Conservation (phyloP, 1,139 yeast species). For the Zygoascus sp. region DNA sequence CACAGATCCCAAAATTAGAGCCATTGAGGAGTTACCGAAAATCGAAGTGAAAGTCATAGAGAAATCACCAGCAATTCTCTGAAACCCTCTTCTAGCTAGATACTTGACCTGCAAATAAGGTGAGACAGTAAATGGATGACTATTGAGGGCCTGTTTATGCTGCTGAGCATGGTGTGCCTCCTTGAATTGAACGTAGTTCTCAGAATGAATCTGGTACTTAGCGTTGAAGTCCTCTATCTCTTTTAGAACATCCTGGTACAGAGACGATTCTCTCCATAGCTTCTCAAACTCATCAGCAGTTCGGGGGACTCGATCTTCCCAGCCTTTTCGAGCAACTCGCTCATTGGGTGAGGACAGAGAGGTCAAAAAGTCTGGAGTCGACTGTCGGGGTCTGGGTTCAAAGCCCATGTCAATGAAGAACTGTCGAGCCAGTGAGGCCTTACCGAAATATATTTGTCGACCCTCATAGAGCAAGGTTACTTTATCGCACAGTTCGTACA, state of each 20-base stretch:
- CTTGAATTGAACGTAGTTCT: conserved; percentile 25
- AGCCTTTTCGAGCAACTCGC: conserved; percentile 52
- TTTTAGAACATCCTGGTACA: conserved; percentile 38
- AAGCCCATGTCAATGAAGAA: conserved; percentile 67
- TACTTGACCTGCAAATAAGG: conserved; percentile 61
- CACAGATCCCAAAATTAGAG: conserved; percentile 66
- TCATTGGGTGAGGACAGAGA: conserved; percentile 72
- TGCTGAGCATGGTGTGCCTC: conserved; percentile 37
- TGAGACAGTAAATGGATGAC: conserved; percentile 63
- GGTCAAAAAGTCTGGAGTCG: conserved; percentile 79
- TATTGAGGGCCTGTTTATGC: conserved; percentile 48
- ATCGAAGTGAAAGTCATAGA: conserved; percentile 58
- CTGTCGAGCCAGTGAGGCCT: conserved; percentile 51
- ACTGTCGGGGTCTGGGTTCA: conserved; percentile 68
- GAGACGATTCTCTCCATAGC: conserved; percentile 59
- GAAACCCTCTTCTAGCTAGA: conserved; percentile 55
- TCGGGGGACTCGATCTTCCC: conserved; percentile 59
- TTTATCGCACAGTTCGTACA: conserved; percentile 69
- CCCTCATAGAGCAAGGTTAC: conserved; percentile 73
- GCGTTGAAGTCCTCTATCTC: conserved; percentile 42
- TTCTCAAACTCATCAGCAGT: conserved; percentile 65
- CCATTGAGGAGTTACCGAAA: conserved; percentile 66
- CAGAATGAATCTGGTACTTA: conserved; percentile 25
- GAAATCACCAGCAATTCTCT: conserved; percentile 62
- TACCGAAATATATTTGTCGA: conserved; percentile 71